Base-by-base conservation (phyloP, 176 grass and related monocot genomes). In the Oryza nivara region DNA sequence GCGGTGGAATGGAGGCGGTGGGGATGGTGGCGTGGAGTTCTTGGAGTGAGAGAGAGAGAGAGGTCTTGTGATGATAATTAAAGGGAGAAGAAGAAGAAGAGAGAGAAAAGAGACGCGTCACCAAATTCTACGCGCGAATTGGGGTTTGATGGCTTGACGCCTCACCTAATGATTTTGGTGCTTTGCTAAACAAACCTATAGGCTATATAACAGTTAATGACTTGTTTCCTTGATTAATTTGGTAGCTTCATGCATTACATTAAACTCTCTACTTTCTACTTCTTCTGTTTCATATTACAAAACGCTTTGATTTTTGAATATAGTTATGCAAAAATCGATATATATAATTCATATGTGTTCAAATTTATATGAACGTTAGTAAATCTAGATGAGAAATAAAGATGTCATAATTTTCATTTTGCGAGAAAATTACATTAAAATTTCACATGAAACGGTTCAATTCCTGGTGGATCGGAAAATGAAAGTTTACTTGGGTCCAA, bases 161-260 rank as follows among this genome's bases (percentile, higher is more conserved):
- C 83, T 80, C 81, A 91, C 85, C 87, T 45, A 92, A 88, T 91
- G 16, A 91, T 88, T 49, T 87, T 80, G 80, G 48, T 80, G 3
- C 68, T 74, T 83, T 83, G 69, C 70, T 56, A 56, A 56, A 6
- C 52, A 56, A 56, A 56, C 52, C 52, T 17, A 41, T 41, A 20
- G 4, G 14, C 52, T 17, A 41, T 9, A 20, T 1, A 1, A 7
- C 16, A 17, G 16, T 17, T 56, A 20, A 56, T 56, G 20, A 6
- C 1, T 16, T 56, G 16, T 56, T 19, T 6, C 52, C 52, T 56
- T 56, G 8, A 41, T 41, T 41, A 40, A 40, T 40, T 40, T 54
- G 11, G 11, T 14, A 15, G 3, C 13, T 49, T 49, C 14, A 49
- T 49, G 13, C 0, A 7, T 10, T 56, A 19, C 51, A 54, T 54